Conservation (phyloP, 148 eudicot genomes). For the Fagopyrum esculentum region DNA sequence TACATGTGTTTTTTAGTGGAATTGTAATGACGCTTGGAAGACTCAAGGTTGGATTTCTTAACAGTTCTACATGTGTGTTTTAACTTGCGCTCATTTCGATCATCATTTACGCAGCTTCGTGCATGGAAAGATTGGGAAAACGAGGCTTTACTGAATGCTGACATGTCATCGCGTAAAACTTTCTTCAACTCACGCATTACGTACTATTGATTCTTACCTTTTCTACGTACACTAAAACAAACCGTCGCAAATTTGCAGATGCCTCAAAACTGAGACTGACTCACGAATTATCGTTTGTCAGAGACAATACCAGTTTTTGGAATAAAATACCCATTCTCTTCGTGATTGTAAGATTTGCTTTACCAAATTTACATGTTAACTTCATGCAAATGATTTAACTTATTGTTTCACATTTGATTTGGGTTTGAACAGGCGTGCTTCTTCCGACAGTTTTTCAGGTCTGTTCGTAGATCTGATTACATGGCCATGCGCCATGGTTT, state of each 20-base stretch:
- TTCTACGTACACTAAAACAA: no score
- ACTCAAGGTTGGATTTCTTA: constrained; percentile 43
- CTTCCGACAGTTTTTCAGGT: constrained; percentile 74
- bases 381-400: background rate
- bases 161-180: no score
- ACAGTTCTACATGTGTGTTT: background rate
- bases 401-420: background rate
- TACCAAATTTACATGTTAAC: background rate
- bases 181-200: no score
- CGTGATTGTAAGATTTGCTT: constrained; percentile 48
- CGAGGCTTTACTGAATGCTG: constrained; percentile 29
- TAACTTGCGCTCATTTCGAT: background rate
- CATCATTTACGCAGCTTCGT: constrained; percentile 41
- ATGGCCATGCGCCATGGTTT: constrained; percentile 84
- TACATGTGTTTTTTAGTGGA: constrained; percentile 80
- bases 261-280: constrained; percentile 64
- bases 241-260: no score
- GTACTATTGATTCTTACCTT: no score
- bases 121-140: constrained; percentile 83
- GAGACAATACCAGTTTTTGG: constrained; percentile 70
- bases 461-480: constrained; percentile 82
- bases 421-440: constrained; percentile 60
- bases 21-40: constrained; percentile 78
- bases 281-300: constrained; percentile 89
- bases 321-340: constrained; percentile 64